phyloP scores from a whole-genome alignment of 495 filamentous ascomycete species.

The Parathielavia hyrcaniae region DNA sequence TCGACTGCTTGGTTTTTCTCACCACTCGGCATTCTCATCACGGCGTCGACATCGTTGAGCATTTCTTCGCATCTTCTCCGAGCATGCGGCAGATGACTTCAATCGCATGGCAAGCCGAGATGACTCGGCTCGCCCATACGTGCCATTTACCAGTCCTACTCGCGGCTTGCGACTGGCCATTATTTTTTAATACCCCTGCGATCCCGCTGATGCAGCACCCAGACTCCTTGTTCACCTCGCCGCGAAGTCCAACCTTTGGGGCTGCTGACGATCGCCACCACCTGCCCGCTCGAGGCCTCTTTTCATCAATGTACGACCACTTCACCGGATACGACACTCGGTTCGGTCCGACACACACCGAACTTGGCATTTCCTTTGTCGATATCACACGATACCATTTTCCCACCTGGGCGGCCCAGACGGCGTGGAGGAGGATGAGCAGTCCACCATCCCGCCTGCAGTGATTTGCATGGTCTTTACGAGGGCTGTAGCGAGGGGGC shows the following conservation, averaged over 20 bases:
- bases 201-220: slow-evolving; percentile 14
- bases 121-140: neutral
- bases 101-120: neutral
- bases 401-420: slow-evolving; percentile 2
- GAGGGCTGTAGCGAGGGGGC: neutral
- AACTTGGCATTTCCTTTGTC: slow-evolving; percentile 21
- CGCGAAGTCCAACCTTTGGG: neutral
- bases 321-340: slow-evolving; percentile 11
- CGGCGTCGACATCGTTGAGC: slow-evolving; percentile 17
- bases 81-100: slow-evolving; percentile 11
- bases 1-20: slow-evolving; percentile 19
- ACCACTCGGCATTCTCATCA: slow-evolving; percentile 20
- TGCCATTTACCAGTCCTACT: slow-evolving; percentile 11
- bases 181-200: slow-evolving; percentile 17
- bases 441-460: slow-evolving; percentile 13
- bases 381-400: slow-evolving; percentile 10
- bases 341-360: slow-evolving; percentile 25
- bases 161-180: slow-evolving; percentile 12
- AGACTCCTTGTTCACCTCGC: neutral
- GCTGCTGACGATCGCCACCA: slow-evolving; percentile 16
- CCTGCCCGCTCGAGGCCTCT: slow-evolving; percentile 16
- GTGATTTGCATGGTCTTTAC: slow-evolving; percentile 19
- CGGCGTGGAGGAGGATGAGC: slow-evolving; percentile 13
- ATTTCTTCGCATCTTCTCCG: slow-evolving; percentile 16
- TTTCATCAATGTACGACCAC: slow-evolving; percentile 15